phyloP scores from a whole-genome alignment of 2,329 filamentous ascomycete genomes.

The Ciborinia camelliae region DNA sequence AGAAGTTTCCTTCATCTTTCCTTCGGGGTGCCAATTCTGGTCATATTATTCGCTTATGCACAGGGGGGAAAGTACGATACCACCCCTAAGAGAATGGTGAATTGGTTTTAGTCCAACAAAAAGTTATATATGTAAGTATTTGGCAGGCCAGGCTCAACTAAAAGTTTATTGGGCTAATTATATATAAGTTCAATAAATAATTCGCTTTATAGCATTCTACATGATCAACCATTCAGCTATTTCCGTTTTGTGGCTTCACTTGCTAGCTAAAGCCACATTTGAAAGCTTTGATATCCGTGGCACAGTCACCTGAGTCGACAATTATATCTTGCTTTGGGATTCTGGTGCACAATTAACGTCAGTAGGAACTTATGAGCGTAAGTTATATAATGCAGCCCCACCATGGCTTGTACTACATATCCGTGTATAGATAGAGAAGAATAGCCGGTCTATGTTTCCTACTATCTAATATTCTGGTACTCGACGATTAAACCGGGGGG shows the following conservation, averaged over 20 bases:
- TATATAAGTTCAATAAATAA: too few species aligned
- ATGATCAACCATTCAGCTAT: neutral
- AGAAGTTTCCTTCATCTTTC: neutral
- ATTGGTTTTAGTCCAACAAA: neutral
- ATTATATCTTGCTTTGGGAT: neutral
- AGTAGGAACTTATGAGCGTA: neutral
- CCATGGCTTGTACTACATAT: neutral
- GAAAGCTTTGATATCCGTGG: neutral
- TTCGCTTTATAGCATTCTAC: neutral
- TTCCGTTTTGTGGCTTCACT: neutral
- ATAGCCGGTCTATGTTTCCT: neutral
- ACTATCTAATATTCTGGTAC: neutral
- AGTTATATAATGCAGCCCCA: neutral
- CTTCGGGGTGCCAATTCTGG: neutral
- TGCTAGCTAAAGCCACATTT: neutral
- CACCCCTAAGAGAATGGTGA: neutral
- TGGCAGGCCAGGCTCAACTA: neutral
- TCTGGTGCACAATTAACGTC: slow-evolving; percentile 13
- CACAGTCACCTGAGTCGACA: slow-evolving; percentile 6
- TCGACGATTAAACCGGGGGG: slow-evolving; percentile 15
- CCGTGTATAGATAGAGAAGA: neutral
- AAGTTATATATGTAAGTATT: neutral
- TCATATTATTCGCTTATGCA: neutral
- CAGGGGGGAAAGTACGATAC: too few species aligned
- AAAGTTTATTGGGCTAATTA: neutral